phyloP scores from a whole-genome alignment of 2,329 filamentous ascomycete species.

The Penicillium sp. region DNA sequence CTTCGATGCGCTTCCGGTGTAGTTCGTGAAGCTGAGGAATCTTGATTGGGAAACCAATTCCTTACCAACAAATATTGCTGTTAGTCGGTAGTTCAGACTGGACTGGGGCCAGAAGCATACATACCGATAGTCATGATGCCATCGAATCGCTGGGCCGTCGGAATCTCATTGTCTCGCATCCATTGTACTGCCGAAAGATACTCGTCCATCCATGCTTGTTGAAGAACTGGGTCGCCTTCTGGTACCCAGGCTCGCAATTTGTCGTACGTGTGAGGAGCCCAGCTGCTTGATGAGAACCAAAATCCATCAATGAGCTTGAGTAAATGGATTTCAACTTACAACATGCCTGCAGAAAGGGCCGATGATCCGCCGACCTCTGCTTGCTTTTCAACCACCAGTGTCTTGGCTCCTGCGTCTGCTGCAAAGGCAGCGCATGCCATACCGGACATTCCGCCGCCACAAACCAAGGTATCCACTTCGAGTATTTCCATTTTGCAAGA shows the following conservation, averaged over 20 bases:
- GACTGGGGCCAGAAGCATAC: not conserved
- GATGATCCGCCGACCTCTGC: slow-evolving; percentile 25
- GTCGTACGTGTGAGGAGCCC: slow-evolving; percentile 24
- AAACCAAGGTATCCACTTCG: slow-evolving; percentile 27
- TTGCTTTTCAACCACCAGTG: slow-evolving; percentile 28
- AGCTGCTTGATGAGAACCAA: slow-evolving; percentile 12
- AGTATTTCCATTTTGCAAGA: slow-evolving; percentile 16
- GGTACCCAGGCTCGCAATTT: slow-evolving; percentile 27
- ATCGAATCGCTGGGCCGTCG: slow-evolving; percentile 24
- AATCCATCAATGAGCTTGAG: not conserved
- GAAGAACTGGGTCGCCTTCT: slow-evolving; percentile 22
- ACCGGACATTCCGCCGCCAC: slow-evolving; percentile 31
- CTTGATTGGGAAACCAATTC: slow-evolving; percentile 29
- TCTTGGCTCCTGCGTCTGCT: slow-evolving; percentile 24
- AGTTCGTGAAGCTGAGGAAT: slow-evolving; percentile 21
- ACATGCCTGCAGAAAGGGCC: slow-evolving; percentile 29
- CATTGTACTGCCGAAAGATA: slow-evolving; percentile 29
- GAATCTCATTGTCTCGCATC: slow-evolving; percentile 29
- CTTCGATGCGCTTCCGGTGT: slow-evolving; percentile 19
- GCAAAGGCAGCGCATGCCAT: slow-evolving; percentile 30
- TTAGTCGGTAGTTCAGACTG: not conserved
- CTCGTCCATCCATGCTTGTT: slow-evolving; percentile 26
- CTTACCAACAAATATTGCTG: not conserved
- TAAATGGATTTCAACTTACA: slow-evolving; percentile 13
- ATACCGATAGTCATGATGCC: slow-evolving; percentile 31